A percentile compares a stretch with the other conserved stretches of the same genome.
Conservation (phyloP, 2,329 filamentous ascomycete genomes). For the Diaporthe vexans region DNA sequence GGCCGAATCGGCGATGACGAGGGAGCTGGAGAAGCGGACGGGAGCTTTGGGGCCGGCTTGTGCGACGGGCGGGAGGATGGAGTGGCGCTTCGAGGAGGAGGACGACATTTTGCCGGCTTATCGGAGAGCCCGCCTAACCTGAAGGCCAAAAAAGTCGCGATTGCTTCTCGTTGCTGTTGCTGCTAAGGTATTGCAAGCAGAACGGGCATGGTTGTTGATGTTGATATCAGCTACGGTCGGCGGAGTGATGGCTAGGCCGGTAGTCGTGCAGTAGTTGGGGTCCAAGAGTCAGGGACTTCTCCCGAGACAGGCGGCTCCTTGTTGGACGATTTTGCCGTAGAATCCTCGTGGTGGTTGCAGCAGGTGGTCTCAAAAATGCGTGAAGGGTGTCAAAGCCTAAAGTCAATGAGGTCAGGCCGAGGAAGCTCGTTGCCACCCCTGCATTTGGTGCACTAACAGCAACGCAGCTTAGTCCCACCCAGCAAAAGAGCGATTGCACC, state of each 20-base stretch:
- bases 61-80: slow-evolving; percentile 67
- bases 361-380: neutral
- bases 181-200: neutral
- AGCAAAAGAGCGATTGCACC: neutral
- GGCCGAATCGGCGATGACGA: slow-evolving; percentile 74
- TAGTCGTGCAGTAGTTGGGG: neutral
- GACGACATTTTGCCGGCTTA: slow-evolving; percentile 52
- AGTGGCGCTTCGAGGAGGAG: slow-evolving; percentile 66
- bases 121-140: neutral
- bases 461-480: neutral
- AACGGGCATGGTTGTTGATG: slow-evolving; percentile 10
- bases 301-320: slow-evolving; percentile 12
- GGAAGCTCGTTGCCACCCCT: slow-evolving; percentile 33
- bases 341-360: neutral
- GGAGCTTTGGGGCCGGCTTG: slow-evolving; percentile 71
- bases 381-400: neutral
- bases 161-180: neutral
- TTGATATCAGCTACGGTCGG: slow-evolving; percentile 19
- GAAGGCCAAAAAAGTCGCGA: no score
- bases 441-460: slow-evolving; percentile 27
- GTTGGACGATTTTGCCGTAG: neutral
- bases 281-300: neutral
- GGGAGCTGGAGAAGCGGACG: slow-evolving; percentile 71
- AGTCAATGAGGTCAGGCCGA: slow-evolving; percentile 36
- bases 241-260: slow-evolving; percentile 19